These are phyloP conservation scores for Aspergillus asperescens DNA, from an alignment of 495 filamentous ascomycete species.

Conservation along the genomic window DNA sequence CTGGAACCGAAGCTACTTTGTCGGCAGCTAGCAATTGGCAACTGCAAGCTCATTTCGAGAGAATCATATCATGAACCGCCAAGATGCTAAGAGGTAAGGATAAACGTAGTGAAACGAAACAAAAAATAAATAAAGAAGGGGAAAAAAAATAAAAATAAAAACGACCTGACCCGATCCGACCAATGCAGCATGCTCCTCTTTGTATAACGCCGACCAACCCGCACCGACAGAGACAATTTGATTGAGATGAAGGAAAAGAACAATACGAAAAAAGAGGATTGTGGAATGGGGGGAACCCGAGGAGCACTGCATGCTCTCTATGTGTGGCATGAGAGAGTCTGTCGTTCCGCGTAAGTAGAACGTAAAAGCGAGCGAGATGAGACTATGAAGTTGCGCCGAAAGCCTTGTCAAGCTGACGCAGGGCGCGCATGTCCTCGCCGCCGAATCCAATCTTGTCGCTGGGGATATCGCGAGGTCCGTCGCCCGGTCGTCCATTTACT, in stretches of 20 bases:
- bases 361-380: too few relatives aligned
- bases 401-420: conserved; percentile 56
- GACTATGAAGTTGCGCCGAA: conserved; percentile 11
- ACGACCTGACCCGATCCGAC: conserved; percentile 1
- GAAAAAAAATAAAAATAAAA: background rate
- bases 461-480: conserved; percentile 58
- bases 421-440: conserved; percentile 60
- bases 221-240: conserved; percentile 6
- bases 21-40: too few relatives aligned
- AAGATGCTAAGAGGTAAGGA: too few relatives aligned
- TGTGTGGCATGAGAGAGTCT: too few relatives aligned
- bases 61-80: too few relatives aligned
- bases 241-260: background rate
- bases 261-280: background rate
- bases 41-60: too few relatives aligned
- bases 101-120: too few relatives aligned
- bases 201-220: conserved; percentile 19
- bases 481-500: conserved; percentile 22
- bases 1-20: too few relatives aligned
- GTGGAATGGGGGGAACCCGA: background rate
- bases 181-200: conserved; percentile 22
- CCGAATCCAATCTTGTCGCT: conserved; percentile 57
- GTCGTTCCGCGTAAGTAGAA: background rate
- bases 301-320: background rate
- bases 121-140: too few relatives aligned